Evolutionary conservation across 371 early-diverging fungal genomes (phyloP).

Genomic region (Actinomortierella wolfii): DNA sequence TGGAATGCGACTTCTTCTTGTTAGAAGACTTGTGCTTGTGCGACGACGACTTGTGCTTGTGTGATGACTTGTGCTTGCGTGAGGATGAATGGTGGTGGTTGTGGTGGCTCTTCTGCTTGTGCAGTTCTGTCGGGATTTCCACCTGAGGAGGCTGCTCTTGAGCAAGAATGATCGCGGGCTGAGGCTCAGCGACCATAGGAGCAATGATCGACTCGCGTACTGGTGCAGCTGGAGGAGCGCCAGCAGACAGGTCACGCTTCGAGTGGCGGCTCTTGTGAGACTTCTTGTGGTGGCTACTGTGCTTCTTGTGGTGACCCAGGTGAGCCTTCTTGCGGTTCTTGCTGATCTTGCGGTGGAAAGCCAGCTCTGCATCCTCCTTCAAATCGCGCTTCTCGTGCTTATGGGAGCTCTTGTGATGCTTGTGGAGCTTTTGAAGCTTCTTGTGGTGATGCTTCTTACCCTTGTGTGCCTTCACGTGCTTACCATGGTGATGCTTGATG

Average conservation of each 20-base stretch:
- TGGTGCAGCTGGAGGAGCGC: too few relatives aligned
- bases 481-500: constrained; percentile 9
- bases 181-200: too few relatives aligned
- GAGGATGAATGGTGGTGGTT: too few relatives aligned
- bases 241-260: constrained; percentile 13
- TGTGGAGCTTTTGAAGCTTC: neutral
- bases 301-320: constrained; percentile 24
- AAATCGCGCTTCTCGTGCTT: constrained; percentile 6
- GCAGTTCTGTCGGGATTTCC: too few relatives aligned
- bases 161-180: too few relatives aligned
- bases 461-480: constrained; percentile 6
- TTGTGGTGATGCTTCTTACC: constrained; percentile 2
- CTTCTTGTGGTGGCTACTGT: constrained; percentile 22
- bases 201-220: too few relatives aligned
- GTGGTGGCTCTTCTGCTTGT: too few relatives aligned
- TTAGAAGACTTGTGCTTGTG: too few relatives aligned
- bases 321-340: constrained; percentile 17
- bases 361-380: constrained; percentile 14
- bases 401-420: constrained; percentile 3
- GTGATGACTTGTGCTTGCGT: too few relatives aligned
- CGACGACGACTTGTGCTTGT: too few relatives aligned
- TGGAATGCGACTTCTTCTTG: too few relatives aligned
- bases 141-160: too few relatives aligned
- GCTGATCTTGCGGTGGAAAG: constrained; percentile 33
- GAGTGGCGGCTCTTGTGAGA: neutral